phyloP scores from a whole-genome alignment of 2,329 filamentous ascomycete genomes.

The Neurospora sp. region DNA sequence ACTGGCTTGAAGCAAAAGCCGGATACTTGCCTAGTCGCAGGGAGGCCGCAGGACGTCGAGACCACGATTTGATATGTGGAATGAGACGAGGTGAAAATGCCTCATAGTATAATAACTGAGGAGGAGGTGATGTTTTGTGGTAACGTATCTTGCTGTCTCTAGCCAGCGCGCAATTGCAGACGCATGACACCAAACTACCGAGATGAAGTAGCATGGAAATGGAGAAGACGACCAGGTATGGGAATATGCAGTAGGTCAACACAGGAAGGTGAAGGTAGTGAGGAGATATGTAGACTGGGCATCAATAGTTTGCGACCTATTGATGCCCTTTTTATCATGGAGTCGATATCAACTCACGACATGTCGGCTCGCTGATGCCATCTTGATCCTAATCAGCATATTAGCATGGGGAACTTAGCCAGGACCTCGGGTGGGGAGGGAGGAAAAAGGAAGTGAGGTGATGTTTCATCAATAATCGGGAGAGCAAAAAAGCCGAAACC shows the following conservation, averaged over 20 bases:
- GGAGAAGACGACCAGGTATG: neutral
- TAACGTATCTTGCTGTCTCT: neutral
- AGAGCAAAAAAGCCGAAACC: neutral
- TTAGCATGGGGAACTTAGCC: neutral
- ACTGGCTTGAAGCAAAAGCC: neutral
- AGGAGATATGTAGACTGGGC: neutral
- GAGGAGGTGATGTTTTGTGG: neutral
- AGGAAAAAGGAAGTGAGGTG: neutral
- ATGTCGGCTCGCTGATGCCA: neutral
- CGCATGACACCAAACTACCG: neutral
- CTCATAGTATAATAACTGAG: slow-evolving; percentile 2
- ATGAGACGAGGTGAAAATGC: slow-evolving; percentile 1
- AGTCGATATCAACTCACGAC: neutral
- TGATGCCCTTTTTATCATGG: neutral
- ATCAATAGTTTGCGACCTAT: neutral
- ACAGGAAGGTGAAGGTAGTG: neutral
- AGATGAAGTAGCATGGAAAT: neutral
- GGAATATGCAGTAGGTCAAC: neutral
- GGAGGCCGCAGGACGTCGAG: neutral
- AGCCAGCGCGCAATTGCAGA: neutral
- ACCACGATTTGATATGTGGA: neutral
- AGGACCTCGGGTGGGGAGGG: neutral
- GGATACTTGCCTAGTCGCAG: neutral
- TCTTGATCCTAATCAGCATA: neutral
- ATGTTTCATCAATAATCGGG: neutral